phyloP scores from a whole-genome alignment of 129 eudicot genomes.

The Logfia minima region DNA sequence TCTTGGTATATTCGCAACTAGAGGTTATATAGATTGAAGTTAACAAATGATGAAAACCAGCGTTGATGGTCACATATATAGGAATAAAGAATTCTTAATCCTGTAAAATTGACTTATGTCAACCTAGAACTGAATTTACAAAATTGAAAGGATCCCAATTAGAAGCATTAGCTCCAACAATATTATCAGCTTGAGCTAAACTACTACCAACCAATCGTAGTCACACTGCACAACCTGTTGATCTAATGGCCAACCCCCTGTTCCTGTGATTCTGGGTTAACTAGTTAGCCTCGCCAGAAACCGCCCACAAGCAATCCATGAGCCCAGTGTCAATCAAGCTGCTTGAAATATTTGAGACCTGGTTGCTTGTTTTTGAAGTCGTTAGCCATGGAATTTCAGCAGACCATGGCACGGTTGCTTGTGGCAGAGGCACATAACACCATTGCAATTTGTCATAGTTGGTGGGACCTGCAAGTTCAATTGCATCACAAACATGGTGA shows the following conservation, averaged over 20 bases:
- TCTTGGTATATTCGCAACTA: slow-evolving; percentile 6
- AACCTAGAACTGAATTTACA: slow-evolving; percentile 43
- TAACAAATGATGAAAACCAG: slow-evolving; percentile 6
- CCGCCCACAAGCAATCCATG: slow-evolving; percentile 36
- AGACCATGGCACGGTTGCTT: slow-evolving; percentile 31
- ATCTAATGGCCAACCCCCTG: slow-evolving; percentile 34
- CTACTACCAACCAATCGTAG: slow-evolving; percentile 27
- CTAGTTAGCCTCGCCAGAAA: slow-evolving; percentile 27
- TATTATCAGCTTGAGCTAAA: slow-evolving; percentile 9
- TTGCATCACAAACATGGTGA: slow-evolving; percentile 10
- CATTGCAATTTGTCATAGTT: not conserved
- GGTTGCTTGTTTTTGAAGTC: slow-evolving; percentile 18
- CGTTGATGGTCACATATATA: not conserved
- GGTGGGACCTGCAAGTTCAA: not conserved
- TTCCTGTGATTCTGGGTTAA: slow-evolving; percentile 14
- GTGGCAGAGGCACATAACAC: slow-evolving; percentile 33
- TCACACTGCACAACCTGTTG: slow-evolving; percentile 31
- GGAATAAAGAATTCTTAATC: slow-evolving; percentile 29
- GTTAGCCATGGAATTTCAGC: slow-evolving; percentile 28
- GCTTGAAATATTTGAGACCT: slow-evolving; percentile 12
- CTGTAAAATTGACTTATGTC: slow-evolving; percentile 21
- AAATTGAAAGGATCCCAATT: slow-evolving; percentile 43
- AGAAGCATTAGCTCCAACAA: slow-evolving; percentile 29
- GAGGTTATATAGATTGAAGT: slow-evolving; percentile 13
- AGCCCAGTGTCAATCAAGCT: slow-evolving; percentile 26